Conservation (phyloP, 495 filamentous ascomycete genomes). For the Neurospora cerealis region DNA sequence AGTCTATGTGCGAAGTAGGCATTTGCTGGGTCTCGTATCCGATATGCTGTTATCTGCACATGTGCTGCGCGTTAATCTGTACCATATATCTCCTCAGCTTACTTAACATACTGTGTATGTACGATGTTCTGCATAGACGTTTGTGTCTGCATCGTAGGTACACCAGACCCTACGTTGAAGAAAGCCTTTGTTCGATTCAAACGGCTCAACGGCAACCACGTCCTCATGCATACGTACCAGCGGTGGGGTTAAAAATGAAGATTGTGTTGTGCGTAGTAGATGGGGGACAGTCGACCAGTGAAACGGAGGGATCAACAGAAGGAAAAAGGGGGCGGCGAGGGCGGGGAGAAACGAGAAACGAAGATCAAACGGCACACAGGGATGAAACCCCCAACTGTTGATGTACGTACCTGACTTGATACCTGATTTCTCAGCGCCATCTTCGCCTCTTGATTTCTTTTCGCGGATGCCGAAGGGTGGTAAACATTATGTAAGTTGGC, state of each 20-base stretch:
- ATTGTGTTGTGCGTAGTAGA: neutral
- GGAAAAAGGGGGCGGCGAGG: neutral
- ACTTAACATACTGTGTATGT: neutral
- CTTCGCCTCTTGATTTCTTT: neutral
- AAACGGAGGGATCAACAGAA: neutral
- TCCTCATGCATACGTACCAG: neutral
- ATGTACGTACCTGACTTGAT: neutral
- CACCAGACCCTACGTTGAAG: neutral
- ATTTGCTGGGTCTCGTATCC: neutral
- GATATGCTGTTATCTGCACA: neutral
- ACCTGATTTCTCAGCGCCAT: neutral
- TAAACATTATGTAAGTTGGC: neutral
- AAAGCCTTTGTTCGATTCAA: neutral
- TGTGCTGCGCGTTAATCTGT: neutral
- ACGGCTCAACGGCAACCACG: neutral
- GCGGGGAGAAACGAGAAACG: neutral
- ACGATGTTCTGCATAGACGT: neutral
- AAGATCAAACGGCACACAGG: neutral
- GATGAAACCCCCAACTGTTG: neutral
- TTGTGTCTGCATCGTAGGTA: neutral
- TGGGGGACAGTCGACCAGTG: neutral
- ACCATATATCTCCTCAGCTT: neutral
- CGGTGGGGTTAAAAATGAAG: neutral
- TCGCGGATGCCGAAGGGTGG: neutral
- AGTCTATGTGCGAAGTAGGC: neutral